Base-by-base conservation (phyloP, 495 filamentous ascomycete species). In the Hapsidospora chrysogenum region DNA sequence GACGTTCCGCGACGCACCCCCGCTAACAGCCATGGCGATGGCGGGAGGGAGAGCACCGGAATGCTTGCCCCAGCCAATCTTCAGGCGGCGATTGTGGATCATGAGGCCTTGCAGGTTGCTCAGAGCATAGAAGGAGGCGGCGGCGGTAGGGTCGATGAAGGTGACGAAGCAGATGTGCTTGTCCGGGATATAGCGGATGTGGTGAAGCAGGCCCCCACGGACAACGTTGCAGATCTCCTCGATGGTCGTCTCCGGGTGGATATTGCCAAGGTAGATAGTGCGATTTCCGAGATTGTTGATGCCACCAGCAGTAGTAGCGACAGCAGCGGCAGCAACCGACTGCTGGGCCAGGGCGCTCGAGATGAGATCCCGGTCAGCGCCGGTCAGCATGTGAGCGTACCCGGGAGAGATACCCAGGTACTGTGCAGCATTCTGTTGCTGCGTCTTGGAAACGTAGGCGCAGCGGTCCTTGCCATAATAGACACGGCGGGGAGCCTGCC, bases 161-260 rank as follows among this genome's bases (percentile, higher is more conserved):
- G 89, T 97, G 26, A 97, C 89, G 46, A 97, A 97, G 65, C 89
- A 97, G 46, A 96, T 97, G 57, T 97, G 89, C 68, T 97, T 97
- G 63, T 97, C 89, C 17, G 89, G 92, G 45, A 97, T 97, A 59
- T 95, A 97, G 36, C 89, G 84, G 56, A 97, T 89, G 54, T 97
- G 89, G 53, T 97, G 89, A 48, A 97, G 63, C 39, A 95, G 64
- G 41, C 86, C 86, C 29, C 86, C 86, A 33, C 86, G 76, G 18
- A 95, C 86, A 31, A 95, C 86, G 47, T 95, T 95, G 64, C 86
- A 95, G 53, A 95, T 95, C 54, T 94, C 89, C 57, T 96, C 89
- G 44, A 95, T 87, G 2, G 89, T 96, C 1, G 89, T 97, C 58
- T 97, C 89, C 0, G 89, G 89, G 54, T 97, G 89, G 45, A 97